Conservation (phyloP, 176 grass and related monocot genomes). For the Cocos nucifera region DNA sequence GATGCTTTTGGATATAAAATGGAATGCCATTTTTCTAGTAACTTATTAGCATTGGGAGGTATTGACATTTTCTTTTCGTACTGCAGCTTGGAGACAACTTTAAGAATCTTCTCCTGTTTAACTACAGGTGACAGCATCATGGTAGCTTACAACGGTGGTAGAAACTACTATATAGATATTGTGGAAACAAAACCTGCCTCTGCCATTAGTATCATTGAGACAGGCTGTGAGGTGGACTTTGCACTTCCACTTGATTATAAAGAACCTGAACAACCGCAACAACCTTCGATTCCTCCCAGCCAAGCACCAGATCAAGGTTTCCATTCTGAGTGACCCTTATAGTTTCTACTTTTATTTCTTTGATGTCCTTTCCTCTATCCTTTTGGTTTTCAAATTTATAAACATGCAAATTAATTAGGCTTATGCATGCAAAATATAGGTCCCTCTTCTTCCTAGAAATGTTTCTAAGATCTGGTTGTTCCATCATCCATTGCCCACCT, state of each 20-base stretch:
- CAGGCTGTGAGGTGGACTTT: conserved; percentile 92
- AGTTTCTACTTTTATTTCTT: not conserved
- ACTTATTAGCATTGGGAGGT: no score
- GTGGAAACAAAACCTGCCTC: conserved; percentile 74
- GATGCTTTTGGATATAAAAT: no score
- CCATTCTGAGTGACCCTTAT: not conserved
- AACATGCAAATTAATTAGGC: no score
- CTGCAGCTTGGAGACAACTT: conserved; percentile 63
- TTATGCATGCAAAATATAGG: no score
- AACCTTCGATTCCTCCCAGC: conserved; percentile 23
- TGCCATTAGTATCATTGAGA: conserved; percentile 82
- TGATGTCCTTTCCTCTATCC: not conserved
- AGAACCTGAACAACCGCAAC: conserved; percentile 43
- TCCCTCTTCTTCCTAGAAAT: no score
- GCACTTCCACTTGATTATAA: conserved; percentile 83
- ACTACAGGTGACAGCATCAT: conserved; percentile 75
- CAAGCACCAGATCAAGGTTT: conserved; percentile 50
- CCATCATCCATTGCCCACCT: no score
- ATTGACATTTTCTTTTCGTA: not conserved
- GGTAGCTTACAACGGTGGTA: conserved; percentile 86
- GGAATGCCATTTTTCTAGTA: no score
- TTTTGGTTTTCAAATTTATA: not conserved
- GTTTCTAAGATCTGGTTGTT: no score
- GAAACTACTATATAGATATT: conserved; percentile 86
- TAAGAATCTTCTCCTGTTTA: conserved; percentile 92